Base-by-base conservation (phyloP, 1,284 basidiomycete genomes). In the Schizopora paradoxa region DNA sequence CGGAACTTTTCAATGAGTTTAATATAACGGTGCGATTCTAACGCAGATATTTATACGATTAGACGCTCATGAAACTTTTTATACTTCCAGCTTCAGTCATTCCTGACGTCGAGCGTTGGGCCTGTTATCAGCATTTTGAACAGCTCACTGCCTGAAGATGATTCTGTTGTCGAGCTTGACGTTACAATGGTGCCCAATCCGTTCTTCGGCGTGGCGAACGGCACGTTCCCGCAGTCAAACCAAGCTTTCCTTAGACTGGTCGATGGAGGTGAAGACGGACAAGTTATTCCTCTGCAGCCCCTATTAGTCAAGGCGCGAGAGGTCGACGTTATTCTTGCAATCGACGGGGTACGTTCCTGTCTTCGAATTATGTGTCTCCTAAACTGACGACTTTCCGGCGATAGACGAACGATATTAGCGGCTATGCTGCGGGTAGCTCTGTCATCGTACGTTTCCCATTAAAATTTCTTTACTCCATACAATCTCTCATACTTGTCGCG, bases 361-460 rank as follows among this genome's bases (percentile, higher is more conserved):
- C n/a, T n/a, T n/a, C n/a, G n/a, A 10, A 45, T 21, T 21, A 38
- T 14, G 8, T 3, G 31, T 38, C 5, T 14, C 7, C 3, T 19
- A 11, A 11, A 22, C 16, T 7, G 16, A 3, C 8, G 5, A 11
- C 8, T n/a, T 32, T 7, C 19, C n/a, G 10, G 28, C 18, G 21
- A 18, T 41, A 43, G 13, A 45, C 49, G 10, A 47, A 55, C 3
- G 61, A 65, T 27, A 40, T 51, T 0, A 54, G 69, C 27, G 58
- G 62, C 48, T 73, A 64, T 41, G 58, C 70, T 1, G 58, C 58
- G 6, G 73, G 73, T 2, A 61, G 56, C 25, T 64, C 70, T 3
- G 43, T 74, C 16, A 65, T 74, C 41, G 72, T 72, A 45, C 40
- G 71, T 57, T 18, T 13, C 18, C 11, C 5, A 33, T 16, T 31